These are phyloP conservation scores for Kokia cookei DNA, from an alignment of 441 rosid species.

Conservation along the genomic window DNA sequence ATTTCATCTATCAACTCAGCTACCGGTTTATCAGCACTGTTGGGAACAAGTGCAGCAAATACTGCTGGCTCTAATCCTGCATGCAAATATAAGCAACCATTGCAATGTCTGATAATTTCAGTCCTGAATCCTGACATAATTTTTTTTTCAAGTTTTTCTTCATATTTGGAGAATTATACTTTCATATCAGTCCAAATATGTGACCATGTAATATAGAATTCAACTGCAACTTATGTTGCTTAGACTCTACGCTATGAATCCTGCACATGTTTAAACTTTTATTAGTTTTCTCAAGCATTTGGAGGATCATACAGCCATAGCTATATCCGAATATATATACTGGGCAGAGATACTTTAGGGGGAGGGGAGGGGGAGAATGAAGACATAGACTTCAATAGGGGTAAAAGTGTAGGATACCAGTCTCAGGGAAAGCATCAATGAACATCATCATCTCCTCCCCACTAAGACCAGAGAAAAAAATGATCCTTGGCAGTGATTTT, in stretches of 20 bases:
- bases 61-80: conserved; percentile 15
- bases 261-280: not conserved
- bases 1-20: conserved; percentile 69
- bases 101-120: too few species aligned
- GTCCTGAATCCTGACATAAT: too few species aligned
- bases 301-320: not conserved
- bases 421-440: conserved; percentile 75
- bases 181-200: too few species aligned
- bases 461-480: conserved; percentile 77
- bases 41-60: conserved; percentile 84
- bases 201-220: not conserved
- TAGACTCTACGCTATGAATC: not conserved
- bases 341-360: not conserved
- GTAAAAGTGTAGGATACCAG: conserved; percentile 33
- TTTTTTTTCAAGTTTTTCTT: too few species aligned
- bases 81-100: not conserved
- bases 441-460: conserved; percentile 98
- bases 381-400: not conserved
- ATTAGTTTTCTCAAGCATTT: not conserved
- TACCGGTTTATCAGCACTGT: conserved; percentile 68
- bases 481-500: conserved; percentile 58
- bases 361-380: not conserved
- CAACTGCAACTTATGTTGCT: not conserved
- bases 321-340: not conserved
- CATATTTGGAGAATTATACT: too few species aligned